Evolutionary conservation across 257 asterid species (phyloP).

Genomic region (Verbascum thapsus): DNA sequence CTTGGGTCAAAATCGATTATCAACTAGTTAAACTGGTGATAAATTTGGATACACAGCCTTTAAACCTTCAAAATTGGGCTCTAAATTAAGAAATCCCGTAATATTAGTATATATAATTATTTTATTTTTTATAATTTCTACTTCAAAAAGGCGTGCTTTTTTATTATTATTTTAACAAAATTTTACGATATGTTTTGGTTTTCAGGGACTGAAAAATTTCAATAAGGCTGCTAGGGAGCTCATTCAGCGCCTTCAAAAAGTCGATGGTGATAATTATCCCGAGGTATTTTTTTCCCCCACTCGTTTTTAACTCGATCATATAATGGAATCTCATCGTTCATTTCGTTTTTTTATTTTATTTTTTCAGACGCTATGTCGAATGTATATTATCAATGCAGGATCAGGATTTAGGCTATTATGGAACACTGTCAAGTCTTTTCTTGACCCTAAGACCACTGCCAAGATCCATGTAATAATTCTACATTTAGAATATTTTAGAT

Average conservation of each 20-base stretch:
- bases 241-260: slow-evolving; percentile 80
- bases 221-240: slow-evolving; percentile 90
- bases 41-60: too few species aligned
- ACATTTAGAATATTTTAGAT: not conserved
- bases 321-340: not conserved
- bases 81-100: too few species aligned
- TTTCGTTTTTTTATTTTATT: not conserved
- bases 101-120: not conserved
- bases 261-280: slow-evolving; percentile 95
- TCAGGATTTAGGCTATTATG: slow-evolving; percentile 96
- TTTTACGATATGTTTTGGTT: not conserved
- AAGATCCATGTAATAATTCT: slow-evolving; percentile 86
- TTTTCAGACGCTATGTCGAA: slow-evolving; percentile 81
- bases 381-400: slow-evolving; percentile 98
- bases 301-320: not conserved
- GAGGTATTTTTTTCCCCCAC: slow-evolving; percentile 50
- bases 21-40: too few species aligned
- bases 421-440: slow-evolving; percentile 93
- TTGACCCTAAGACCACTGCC: slow-evolving; percentile 95
- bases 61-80: too few species aligned
- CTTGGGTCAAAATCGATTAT: too few species aligned
- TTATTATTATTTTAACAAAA: not conserved
- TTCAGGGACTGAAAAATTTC: slow-evolving; percentile 87
- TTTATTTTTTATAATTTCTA: too few species aligned
- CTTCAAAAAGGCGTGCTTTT: too few species aligned